Evolutionary conservation across 1,284 basidiomycete genomes (phyloP).

Genomic region (Ceratobasidium sp.): DNA sequence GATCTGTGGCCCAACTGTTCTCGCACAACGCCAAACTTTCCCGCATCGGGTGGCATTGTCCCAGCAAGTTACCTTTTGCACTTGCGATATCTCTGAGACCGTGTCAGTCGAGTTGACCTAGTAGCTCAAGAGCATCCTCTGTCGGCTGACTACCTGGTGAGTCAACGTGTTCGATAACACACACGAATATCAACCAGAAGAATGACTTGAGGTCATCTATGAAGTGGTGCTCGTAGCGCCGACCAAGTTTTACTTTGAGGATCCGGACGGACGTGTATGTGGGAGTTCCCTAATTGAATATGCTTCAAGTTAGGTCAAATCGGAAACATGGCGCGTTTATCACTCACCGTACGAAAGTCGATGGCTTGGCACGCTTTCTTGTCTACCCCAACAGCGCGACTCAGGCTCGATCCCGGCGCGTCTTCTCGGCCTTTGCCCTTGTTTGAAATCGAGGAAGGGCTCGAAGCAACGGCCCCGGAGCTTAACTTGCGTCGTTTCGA

Average conservation of each 20-base stretch:
- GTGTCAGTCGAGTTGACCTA: background rate
- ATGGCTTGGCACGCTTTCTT: background rate
- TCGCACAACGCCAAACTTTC: background rate
- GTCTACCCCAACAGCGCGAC: background rate
- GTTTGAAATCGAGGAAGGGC: background rate
- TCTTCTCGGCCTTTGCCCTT: background rate
- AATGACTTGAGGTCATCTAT: constrained; percentile 31
- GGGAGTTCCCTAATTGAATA: constrained; percentile 11
- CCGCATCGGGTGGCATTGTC: background rate
- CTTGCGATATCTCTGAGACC: background rate
- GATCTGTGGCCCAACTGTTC: background rate
- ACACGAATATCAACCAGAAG: constrained; percentile 26
- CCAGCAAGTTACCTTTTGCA: too few species aligned
- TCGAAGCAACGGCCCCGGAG: background rate
- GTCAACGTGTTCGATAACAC: constrained; percentile 16
- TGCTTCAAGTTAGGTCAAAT: background rate
- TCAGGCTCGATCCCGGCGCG: background rate
- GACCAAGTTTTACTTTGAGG: background rate
- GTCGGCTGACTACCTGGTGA: background rate
- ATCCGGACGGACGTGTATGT: constrained; percentile 15
- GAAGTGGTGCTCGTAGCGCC: constrained; percentile 5
- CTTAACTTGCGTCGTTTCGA: background rate
- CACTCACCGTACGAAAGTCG: constrained; percentile 35
- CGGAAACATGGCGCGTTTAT: background rate
- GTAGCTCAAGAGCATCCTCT: background rate